Conservation (phyloP, 805 yeast genomes). For the Pichia kluyveri region DNA sequence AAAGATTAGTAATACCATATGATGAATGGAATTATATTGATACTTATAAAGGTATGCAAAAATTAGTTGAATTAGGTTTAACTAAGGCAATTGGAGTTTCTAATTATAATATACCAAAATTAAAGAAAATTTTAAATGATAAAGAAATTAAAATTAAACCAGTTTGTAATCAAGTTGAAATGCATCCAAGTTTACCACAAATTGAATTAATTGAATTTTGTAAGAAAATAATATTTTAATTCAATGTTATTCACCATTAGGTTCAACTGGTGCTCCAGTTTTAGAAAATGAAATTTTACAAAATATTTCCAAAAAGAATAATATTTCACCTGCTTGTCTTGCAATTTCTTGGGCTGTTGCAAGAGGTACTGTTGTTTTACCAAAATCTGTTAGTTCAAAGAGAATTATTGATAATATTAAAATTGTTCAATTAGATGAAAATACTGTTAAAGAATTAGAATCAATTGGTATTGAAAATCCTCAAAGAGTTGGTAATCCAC, state of each 20-base stretch:
- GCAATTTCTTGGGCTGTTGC: conserved; percentile 51
- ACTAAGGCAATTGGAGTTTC: conserved; percentile 68
- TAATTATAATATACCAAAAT: conserved; percentile 49
- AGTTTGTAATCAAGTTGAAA: conserved; percentile 43
- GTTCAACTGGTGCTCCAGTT: conserved; percentile 47
- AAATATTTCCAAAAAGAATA: conserved; percentile 37
- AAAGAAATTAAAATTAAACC: conserved; percentile 48
- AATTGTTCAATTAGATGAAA: conserved; percentile 26
- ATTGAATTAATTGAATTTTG: conserved; percentile 45
- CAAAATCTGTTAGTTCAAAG: conserved; percentile 37
- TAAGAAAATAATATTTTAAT: conserved; percentile 42
- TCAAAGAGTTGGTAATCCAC: conserved; percentile 4
- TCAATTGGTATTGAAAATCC: conserved; percentile 1
- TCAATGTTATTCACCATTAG: conserved; percentile 77
- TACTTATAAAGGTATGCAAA: conserved; percentile 58
- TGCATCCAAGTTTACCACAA: conserved; percentile 66
- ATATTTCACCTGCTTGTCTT: conserved; percentile 39
- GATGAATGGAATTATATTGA: conserved; percentile 34
- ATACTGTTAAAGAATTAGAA: conserved; percentile 21
- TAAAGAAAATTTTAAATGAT: conserved; percentile 39
- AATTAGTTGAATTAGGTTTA: conserved; percentile 27
- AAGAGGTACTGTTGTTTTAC: conserved; percentile 47
- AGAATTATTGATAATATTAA: conserved; percentile 35
- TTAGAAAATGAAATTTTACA: conserved; percentile 34
- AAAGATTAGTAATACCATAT: conserved; percentile 20